These are phyloP conservation scores for Podila minutissima DNA, from an alignment of 192 early-diverging fungal genomes.

Conservation along the genomic window DNA sequence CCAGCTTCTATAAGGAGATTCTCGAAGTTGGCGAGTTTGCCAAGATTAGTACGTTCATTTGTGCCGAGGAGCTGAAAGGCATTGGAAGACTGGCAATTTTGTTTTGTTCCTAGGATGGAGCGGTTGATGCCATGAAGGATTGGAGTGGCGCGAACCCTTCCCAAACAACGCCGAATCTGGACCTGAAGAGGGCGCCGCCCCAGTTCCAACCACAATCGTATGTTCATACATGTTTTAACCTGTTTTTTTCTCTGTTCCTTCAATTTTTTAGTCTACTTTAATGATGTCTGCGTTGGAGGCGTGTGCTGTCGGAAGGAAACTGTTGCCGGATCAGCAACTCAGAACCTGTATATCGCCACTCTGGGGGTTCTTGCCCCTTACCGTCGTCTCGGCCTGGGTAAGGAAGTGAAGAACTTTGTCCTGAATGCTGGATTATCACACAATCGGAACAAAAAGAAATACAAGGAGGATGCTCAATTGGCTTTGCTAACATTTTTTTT, in stretches of 20 bases:
- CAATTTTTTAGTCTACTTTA: slow-evolving; percentile 66
- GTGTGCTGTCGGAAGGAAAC: slow-evolving; percentile 85
- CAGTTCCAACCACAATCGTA: neutral
- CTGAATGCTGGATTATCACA: neutral
- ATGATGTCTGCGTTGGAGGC: slow-evolving; percentile 79
- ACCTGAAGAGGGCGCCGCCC: too few relatives aligned
- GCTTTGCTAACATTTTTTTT: neutral
- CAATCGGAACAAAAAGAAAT: neutral
- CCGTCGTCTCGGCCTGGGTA: slow-evolving; percentile 82
- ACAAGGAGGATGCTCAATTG: neutral
- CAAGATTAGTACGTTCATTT: slow-evolving; percentile 64
- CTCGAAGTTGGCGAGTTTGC: slow-evolving; percentile 74
- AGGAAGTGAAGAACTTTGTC: neutral
- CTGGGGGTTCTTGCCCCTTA: slow-evolving; percentile 90
- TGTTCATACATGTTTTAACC: neutral
- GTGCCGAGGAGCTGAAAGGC: too few relatives aligned
- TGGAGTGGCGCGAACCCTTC: too few relatives aligned
- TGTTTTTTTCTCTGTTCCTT: slow-evolving; percentile 1
- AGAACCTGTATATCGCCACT: slow-evolving; percentile 83
- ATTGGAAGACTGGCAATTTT: too few relatives aligned
- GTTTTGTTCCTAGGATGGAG: too few relatives aligned
- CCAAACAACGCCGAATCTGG: neutral
- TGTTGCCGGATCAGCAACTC: slow-evolving; percentile 48
- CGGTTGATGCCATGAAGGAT: too few relatives aligned
- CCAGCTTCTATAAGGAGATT: slow-evolving; percentile 81